Conservation (phyloP, 306 rosid genomes). For the Styphnolobium japonicum region DNA sequence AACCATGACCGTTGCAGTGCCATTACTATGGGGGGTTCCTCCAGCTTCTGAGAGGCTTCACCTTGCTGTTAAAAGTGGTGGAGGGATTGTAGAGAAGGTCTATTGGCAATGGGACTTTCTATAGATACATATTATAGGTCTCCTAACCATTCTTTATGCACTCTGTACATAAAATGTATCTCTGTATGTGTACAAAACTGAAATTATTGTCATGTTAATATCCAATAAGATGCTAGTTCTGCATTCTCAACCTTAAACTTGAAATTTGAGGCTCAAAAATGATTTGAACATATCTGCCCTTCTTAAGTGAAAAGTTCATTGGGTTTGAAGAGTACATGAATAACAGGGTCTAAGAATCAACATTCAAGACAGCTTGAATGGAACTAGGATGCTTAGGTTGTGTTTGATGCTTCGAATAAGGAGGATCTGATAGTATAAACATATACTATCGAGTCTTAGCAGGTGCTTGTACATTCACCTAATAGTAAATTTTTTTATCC, state of each 20-base stretch:
- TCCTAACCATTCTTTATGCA: constrained; percentile 72
- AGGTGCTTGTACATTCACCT: too few relatives aligned
- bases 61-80: constrained; percentile 96
- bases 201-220: constrained; percentile 10
- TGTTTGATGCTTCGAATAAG: too few relatives aligned
- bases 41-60: constrained; percentile 95
- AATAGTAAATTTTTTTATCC: too few relatives aligned
- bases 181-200: constrained; percentile 37
- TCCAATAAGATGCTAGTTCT: neutral
- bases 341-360: neutral
- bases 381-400: neutral
- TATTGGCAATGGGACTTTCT: constrained; percentile 97
- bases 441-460: too few relatives aligned
- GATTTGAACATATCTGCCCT: neutral
- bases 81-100: constrained; percentile 95
- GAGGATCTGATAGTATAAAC: too few relatives aligned
- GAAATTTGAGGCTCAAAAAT: neutral
- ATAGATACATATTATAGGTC: constrained; percentile 40
- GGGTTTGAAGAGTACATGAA: neutral
- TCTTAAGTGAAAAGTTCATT: neutral
- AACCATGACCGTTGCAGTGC: constrained; percentile 97
- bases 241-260: neutral
- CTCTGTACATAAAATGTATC: constrained; percentile 60
- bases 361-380: neutral
- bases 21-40: constrained; percentile 97